Base-by-base conservation (phyloP, 495 filamentous ascomycete species). In the Penicillium odoratum region DNA sequence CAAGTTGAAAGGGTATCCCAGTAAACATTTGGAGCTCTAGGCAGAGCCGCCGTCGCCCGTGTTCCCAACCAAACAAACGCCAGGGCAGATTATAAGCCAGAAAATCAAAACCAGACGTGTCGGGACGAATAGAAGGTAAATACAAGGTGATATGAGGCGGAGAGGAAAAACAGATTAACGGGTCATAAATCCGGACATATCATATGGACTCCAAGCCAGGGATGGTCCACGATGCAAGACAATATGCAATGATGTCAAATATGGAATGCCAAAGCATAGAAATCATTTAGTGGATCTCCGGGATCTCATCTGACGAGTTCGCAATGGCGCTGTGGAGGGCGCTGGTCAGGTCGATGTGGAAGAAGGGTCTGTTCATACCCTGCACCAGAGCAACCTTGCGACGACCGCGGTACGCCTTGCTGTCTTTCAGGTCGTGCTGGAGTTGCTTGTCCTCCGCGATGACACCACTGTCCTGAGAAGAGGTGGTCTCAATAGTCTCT, bases 301-400 rank as follows among this genome's bases (percentile, higher is more conserved):
- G 67, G 7, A 69, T 57, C 51, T 68, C 66, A 18, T 67, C 61
- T 3, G 65, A 67, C 10, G 67, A 84, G 62, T 93, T 97, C 31
- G 86, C 83, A 61, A 98, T 82, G 15, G 92, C 93, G 70, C 90
- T 93, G 72, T 96, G 88, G 65, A 98, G 68, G 26, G 94, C 94
- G 65, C 89, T 93, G 13, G 92, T 97, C 29, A 98, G 71, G 69
- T 98, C 94, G 55, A 95, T 85, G 64, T 98, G 95, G 84, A 98
- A 98, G 61, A 97, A 83, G 46, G 94, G 94, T 63, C 91, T 73
- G 73, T 94, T 92, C 56, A 96, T 77, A 44, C 94, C 90, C 59
- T 91, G 89, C 38, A 97, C 88, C 11, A 89, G 78, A 3, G 88
- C 90, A 34, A 85, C 72, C 69, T 73, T 82, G 15, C 62, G 69